Conservation (phyloP, 495 filamentous ascomycete species). For the Penicillium silybi region DNA sequence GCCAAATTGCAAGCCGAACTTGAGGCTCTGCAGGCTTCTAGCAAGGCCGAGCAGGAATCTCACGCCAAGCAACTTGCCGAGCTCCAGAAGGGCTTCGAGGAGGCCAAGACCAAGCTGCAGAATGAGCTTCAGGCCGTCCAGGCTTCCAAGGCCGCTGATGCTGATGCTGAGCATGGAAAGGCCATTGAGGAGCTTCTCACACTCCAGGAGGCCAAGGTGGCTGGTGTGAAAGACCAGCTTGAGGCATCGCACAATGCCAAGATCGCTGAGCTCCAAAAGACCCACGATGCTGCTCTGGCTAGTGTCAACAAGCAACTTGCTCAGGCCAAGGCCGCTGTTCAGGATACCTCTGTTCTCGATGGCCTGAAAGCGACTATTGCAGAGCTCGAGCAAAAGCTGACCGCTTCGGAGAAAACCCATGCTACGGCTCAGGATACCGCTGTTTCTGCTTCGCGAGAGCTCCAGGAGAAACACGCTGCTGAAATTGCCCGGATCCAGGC, state of each 20-base stretch:
- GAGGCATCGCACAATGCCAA: slow-evolving; percentile 36
- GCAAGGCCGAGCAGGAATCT: slow-evolving; percentile 26
- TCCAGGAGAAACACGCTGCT: slow-evolving; percentile 29
- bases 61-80: slow-evolving; percentile 25
- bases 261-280: slow-evolving; percentile 36
- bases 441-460: slow-evolving; percentile 22
- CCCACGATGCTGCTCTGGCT: slow-evolving; percentile 34
- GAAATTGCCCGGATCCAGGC: slow-evolving; percentile 31
- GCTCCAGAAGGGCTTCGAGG: slow-evolving; percentile 34
- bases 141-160: slow-evolving; percentile 31
- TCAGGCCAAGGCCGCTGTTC: slow-evolving; percentile 33
- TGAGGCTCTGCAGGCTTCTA: slow-evolving; percentile 25
- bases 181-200: slow-evolving; percentile 47
- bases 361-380: slow-evolving; percentile 32
- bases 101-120: slow-evolving; percentile 30
- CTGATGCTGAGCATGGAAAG: slow-evolving; percentile 41
- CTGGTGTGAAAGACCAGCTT: slow-evolving; percentile 33
- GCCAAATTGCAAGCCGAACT: slow-evolving; percentile 33
- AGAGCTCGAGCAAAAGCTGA: slow-evolving; percentile 37
- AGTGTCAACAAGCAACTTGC: slow-evolving; percentile 31
- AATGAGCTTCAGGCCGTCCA: slow-evolving; percentile 32
- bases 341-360: slow-evolving; percentile 39
- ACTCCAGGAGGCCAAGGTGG: slow-evolving; percentile 39
- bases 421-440: slow-evolving; percentile 27
- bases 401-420: slow-evolving; percentile 28